Evolutionary conservation across 2,329 filamentous ascomycete species (phyloP), one percentile per base, ranked within the genome.

Genomic region (Curvularia spicifera): DNA sequence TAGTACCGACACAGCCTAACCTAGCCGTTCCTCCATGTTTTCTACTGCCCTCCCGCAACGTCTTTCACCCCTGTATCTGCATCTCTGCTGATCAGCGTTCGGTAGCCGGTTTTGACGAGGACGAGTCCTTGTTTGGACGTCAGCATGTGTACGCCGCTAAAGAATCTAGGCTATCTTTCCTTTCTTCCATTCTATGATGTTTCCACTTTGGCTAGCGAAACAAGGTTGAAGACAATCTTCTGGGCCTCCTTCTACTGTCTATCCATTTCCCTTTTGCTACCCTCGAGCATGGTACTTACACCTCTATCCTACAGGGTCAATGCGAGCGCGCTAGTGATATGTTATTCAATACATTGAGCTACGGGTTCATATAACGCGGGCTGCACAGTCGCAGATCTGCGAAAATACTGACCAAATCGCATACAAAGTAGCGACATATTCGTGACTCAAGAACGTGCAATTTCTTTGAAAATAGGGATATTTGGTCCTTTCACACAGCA

Each of bases 11-110:
- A 22, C 42, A 49, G 58, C 48, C 59, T 62, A 63, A 58, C 44
- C 37, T 56, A 53, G 50, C 60, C 60, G 60, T 51, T 43, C 47
- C 42, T 59, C 61, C 56, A 61, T 53, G 54, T 59, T 58, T 37
- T 5, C 35, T 18, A 37, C 15, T 8, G 7, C n/a, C 51, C 42
- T 57, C 44, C 56, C 46, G 44, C 59, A 57, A 49, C 53, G 40
- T 55, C 60, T 35, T 48, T 51, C 55, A 50, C 54, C 53, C 52
- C 47, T 55, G 56, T 45, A 55, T 47, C 35, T 61, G 56, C 56
- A 56, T 55, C 51, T 54, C 56, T 42, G 56, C 56, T 58, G 53
- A 60, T 57, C 57, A 50, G 54, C 48, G 40, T 54, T 42, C 28
- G 46, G 37, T 42, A 39, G 50, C 47, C 43, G 24, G 40, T 37